Base-by-base conservation (phyloP, 176 grass and related monocot genomes). In the Carex parvula region DNA sequence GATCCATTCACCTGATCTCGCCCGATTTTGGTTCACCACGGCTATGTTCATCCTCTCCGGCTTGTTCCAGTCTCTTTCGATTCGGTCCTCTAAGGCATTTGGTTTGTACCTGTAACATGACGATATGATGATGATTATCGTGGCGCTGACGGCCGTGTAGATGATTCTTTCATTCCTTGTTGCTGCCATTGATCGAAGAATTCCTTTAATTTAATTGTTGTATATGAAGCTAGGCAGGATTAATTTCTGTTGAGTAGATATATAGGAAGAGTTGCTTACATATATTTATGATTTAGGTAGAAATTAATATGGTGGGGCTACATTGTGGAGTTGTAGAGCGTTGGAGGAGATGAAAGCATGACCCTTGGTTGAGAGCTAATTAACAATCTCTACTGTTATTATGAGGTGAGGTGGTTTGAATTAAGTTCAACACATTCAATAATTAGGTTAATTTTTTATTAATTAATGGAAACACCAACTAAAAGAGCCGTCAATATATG, bases 181-280 rank as follows among this genome's bases (percentile, higher is more conserved):
- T 55, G 73, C 73, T 21, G 73, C 73, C 73, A 77, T 77, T 55
- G 46, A 21, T n/a, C n/a, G n/a, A n/a, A n/a, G n/a, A n/a, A n/a
- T 56, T 56, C 6, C 24, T 56, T 75, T 50, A 11, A 2, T 56
- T 55, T 50, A 10, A 2, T 56, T 55, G 46, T 16, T 76, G 2
- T 41, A 26, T 29, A 32, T 44, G 8, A 76, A 55, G 48, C 26
- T 24, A 26, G 0, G 26, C 22, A 76, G 22, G 44, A 76, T n/a
- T n/a, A n/a, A n/a, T 55, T 53, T 22, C 48, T 76, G 30, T 56
- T 30, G 20, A 14, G 46, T 75, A 75, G 44, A 3, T 7, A 73
- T 20, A 26, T 75, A 75, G 44, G 20, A 53, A 75, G 44, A 26
- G 12, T 75, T 74, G 42, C 4, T 75, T 26, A 26, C 12, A 75